These are phyloP conservation scores for Vigna nakashimae DNA, from an alignment of 306 rosid species.

Conservation along the genomic window DNA sequence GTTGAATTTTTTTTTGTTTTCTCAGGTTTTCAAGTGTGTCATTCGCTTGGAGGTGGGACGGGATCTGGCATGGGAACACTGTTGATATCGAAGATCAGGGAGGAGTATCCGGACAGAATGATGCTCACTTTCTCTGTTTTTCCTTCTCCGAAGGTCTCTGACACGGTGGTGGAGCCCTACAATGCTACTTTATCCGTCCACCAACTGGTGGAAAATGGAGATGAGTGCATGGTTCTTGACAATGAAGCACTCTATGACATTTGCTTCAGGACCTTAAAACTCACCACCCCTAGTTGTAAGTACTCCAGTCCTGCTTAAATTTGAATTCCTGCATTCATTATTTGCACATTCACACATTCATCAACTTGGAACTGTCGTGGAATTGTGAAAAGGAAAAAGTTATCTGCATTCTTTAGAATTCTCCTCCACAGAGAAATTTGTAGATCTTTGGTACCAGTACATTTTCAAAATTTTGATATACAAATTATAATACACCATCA, in stretches of 20 bases:
- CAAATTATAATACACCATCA: too few relatives aligned
- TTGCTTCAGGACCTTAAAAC: conserved; percentile 52
- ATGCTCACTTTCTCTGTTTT: conserved; percentile 61
- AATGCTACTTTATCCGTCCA: conserved; percentile 55
- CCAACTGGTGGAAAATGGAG: conserved; percentile 56
- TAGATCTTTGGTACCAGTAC: neutral
- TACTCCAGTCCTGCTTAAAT: neutral
- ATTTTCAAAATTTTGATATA: neutral
- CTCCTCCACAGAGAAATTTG: neutral
- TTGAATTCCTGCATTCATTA: neutral
- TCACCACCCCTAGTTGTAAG: conserved; percentile 57
- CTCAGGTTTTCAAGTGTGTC: conserved; percentile 56
- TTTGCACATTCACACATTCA: neutral
- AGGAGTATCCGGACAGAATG: conserved; percentile 55
- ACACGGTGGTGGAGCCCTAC: conserved; percentile 60
- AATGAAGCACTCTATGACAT: conserved; percentile 56
- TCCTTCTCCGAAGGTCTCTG: conserved; percentile 84
- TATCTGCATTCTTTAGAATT: neutral
- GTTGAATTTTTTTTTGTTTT: neutral
- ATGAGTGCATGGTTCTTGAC: conserved; percentile 91
- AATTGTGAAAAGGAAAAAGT: neutral
- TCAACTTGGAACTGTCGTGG: neutral
- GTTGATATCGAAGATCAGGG: conserved; percentile 55
- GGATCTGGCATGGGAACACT: conserved; percentile 59
- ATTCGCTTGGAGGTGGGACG: conserved; percentile 57